Conservation (phyloP, 2,329 filamentous ascomycete species). For the Botrytis tulipae region DNA sequence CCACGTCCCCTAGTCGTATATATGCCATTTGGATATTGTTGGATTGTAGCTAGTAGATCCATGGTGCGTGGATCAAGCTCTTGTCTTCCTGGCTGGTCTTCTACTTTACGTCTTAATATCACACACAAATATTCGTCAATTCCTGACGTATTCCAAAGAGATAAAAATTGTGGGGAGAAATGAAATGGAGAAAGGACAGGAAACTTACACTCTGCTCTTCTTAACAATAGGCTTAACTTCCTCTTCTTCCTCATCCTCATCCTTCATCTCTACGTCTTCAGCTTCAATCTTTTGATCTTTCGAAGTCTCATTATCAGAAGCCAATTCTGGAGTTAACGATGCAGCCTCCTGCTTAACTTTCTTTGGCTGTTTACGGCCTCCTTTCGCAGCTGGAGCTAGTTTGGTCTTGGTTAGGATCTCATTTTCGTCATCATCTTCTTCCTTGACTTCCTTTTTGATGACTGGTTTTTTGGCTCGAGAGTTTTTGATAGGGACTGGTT, state of each 20-base stretch:
- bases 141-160: too few species aligned
- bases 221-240: background rate
- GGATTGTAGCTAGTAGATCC: background rate
- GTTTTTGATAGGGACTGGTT: background rate
- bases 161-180: too few species aligned
- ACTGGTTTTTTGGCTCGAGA: background rate
- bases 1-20: background rate
- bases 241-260: background rate
- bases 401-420: slow-evolving; percentile 16
- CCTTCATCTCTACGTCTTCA: background rate
- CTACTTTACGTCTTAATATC: background rate
- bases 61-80: background rate
- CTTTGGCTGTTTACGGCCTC: background rate
- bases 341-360: background rate
- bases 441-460: slow-evolving; percentile 9
- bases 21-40: background rate
- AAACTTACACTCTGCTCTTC: background rate
- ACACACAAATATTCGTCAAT: background rate
- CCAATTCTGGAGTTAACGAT: background rate
- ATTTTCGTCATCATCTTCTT: slow-evolving; percentile 10
- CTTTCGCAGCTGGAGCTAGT: background rate
- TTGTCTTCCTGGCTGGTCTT: background rate
- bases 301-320: background rate
- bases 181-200: too few species aligned
- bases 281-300: background rate